Evolutionary conservation across 2,329 filamentous ascomycete genomes (phyloP), one percentile per base, ranked within the genome.

Genomic region (Trichoderma brevicompactum): DNA sequence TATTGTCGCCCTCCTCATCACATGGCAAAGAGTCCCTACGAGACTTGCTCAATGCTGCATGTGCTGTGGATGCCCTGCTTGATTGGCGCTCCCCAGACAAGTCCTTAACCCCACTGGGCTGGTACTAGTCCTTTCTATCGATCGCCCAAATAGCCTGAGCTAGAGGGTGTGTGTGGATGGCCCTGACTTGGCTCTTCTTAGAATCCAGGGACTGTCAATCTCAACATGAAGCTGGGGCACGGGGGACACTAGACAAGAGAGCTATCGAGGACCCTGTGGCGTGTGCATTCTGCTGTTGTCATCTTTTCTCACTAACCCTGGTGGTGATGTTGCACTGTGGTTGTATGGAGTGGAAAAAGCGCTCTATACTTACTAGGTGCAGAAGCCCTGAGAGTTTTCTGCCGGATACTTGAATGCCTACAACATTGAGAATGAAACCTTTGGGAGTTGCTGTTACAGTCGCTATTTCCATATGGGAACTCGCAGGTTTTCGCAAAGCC

Each of bases 51-150:
- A 40, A 55, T 56, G 32, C 54, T 56, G 48, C 66, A 68, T 68
- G 66, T 68, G 66, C 66, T 54, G 64, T 41, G 44, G 44, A 40
- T 63, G 59, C 41, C 63, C 46, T 41, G 54, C 68, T 66, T 66
- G 43, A 69, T 69, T 69, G 67, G 68, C 65, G 58, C 48, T 56
- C 61, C 61, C 61, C 61, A 63, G 53, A 56, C 49, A 36, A 12
- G 36, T 23, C 17, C 17, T 28, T n/a, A 41, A 28, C 55, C 19
- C 54, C 55, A 60, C 48, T 17, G 4, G 3, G 9, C 19, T 41
- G 46, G 13, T 43, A 17, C 55, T 46, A 58, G n/a, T 28, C 23
- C 5, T 28, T 10, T 17, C 53, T n/a, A 64, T 9, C 12, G 34
- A 41, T 19, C 17, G 19, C 40, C n/a, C 60, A 44, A 63, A 54